Conservation (phyloP, 768 basidiomycete genomes). For the Lentinula guzmanii region DNA sequence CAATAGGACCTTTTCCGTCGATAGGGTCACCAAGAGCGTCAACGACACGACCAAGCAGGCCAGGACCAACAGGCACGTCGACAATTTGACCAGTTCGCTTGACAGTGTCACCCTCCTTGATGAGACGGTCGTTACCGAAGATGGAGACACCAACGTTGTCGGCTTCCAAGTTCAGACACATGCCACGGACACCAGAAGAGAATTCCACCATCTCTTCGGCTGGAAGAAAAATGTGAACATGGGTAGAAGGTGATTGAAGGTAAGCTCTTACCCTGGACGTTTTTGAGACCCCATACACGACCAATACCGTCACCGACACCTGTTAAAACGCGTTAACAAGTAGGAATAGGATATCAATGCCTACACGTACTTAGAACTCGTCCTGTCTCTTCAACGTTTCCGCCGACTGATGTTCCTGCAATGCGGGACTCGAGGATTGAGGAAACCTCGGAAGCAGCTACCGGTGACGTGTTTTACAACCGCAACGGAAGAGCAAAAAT, state of each 20-base stretch:
- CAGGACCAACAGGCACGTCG: conserved; percentile 97
- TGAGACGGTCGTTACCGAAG: conserved; percentile 96
- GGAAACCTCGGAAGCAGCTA: conserved; percentile 98
- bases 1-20: conserved; percentile 97
- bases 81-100: conserved; percentile 99
- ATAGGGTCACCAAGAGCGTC: conserved; percentile 99
- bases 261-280: conserved; percentile 79
- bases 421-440: conserved; percentile 99
- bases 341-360: conserved; percentile 13
- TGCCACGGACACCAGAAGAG: conserved; percentile 98
- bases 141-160: conserved; percentile 99
- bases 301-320: conserved; percentile 99
- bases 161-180: conserved; percentile 99
- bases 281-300: conserved; percentile 98
- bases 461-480: conserved; percentile 28
- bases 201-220: conserved; percentile 99
- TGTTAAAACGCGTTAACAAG: conserved; percentile 23
- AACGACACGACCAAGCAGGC: conserved; percentile 97
- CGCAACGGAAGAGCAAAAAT: conserved; percentile 11
- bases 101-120: conserved; percentile 99
- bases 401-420: conserved; percentile 83
- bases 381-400: conserved; percentile 98
- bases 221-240: conserved; percentile 25
- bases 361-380: conserved; percentile 83
- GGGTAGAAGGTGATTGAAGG: conserved; percentile 3